Base-by-base conservation (phyloP, 129 eudicot species). In the Lactuca saligna region DNA sequence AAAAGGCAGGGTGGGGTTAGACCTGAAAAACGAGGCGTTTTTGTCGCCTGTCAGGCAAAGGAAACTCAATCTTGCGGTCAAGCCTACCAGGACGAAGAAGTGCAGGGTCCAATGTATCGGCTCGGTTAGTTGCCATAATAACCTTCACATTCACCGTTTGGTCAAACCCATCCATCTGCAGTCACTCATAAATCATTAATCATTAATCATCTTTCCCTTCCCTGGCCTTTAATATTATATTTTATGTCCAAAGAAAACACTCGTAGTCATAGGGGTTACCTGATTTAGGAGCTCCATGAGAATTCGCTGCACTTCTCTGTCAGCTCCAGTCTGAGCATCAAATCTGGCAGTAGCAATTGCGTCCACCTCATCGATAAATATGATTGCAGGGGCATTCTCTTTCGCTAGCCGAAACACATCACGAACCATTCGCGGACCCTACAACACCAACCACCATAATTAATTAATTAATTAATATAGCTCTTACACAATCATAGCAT, bases 391-490 rank as follows among this genome's bases (percentile, higher is more conserved):
- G 3, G 98, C 96, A 49, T 92, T 88, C 76, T 92, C 96, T 81
- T 88, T 88, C 42, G 96, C 96, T 39, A 91, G 89, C 4, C 91
- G 95, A 54, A 92, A 93, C 6, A 89, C 90, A 79, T 93, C 98
- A 79, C 96, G 96, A 7, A 89, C 96, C 98, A 93, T 92, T 67
- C 96, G 63, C 0, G 96, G 96, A 34, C 98, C 98, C 96, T 46
- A 25, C 29, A 25, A 25, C 29, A 25, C 1, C 29, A 25, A 25
- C 29, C 1, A 25, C 29, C 29, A 1, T 25, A 25, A 25, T 2
- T 25, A 25, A 25, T 25, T 25, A 25, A 25, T 25, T 25, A 25
- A 25, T 25, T 25, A 25, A 1, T 25, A 25, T 25, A 25, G 2
- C 29, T 0, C 29, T 0, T 0, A 25, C 29, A 25, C 29, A 25